Evolutionary conservation across 305 asterid species (phyloP), one percentile per base, ranked within the genome.

Genomic region (Solanum hybrid): DNA sequence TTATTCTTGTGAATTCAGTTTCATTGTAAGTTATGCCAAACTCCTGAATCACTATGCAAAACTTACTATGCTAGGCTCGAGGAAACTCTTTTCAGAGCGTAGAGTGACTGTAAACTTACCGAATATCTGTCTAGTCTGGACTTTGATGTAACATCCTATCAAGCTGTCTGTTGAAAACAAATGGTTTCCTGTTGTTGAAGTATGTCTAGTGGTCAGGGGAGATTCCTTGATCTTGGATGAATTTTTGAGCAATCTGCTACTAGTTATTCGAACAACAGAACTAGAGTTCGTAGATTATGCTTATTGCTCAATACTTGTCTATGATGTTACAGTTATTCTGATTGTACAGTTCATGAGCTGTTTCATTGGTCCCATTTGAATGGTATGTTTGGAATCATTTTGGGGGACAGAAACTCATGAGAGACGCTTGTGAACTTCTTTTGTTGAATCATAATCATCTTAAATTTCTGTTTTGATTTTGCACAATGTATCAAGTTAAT

Each of bases 151-250:
- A 29, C 79, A 75, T 31, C 37, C 26, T 42, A 81, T 42, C 26
- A 81, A 40, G 71, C 32, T 81, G 15, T 40, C 71, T 40, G 86
- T 81, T 81, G 71, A 81, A 38, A 42, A 27, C 36, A 81, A 29
- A 27, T 42, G 86, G 86, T 42, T 81, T 42, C 86, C 27, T 81
- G 86, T 64, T 81, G 71, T 81, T 81, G 86, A 81, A 15, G 86
- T 3, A 27, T 26, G 71, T 4, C 71, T 27, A 81, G 86, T 81
- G 71, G 36, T 81, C 86, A 14, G 66, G 71, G 66, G 71, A 77
- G 86, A 81, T 40, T 81, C 37, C 35, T 81, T 42, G 71, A 45
- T 42, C 37, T 81, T 81, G 71, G 71, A 81, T 81, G 71, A 81
- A 40, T 42, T 81, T 80, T 40, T 40, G 86, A 40, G 35, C 51